Conservation (phyloP, 1,284 basidiomycete genomes). For the Phylloporus gajari region DNA sequence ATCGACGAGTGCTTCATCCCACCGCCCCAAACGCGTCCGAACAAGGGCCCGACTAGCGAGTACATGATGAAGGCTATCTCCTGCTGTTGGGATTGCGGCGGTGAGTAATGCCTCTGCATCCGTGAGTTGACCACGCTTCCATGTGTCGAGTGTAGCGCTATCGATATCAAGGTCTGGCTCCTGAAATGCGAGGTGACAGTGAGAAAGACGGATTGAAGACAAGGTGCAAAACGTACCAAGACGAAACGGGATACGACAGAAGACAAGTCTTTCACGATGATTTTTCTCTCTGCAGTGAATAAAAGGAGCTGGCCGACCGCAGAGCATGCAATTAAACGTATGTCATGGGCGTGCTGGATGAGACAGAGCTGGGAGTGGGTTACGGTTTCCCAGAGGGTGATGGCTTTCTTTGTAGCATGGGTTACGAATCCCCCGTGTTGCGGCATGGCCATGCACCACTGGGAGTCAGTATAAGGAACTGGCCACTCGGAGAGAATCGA, state of each 20-base stretch:
- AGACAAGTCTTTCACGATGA: conserved; percentile 1
- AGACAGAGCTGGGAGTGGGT: not conserved
- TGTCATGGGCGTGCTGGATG: not conserved
- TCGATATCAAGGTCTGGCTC: not conserved
- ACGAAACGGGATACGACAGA: conserved; percentile 8
- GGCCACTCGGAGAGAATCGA: conserved; percentile 9
- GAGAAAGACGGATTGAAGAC: not conserved
- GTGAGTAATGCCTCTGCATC: not conserved
- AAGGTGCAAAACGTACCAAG: conserved; percentile 2
- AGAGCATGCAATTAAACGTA: not conserved
- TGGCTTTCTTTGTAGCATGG: not conserved
- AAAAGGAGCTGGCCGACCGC: not conserved
- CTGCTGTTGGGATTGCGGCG: not conserved
- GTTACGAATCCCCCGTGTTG: conserved; percentile 1
- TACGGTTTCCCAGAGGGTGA: conserved; percentile 6
- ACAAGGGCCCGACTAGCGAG: conserved; percentile 19
- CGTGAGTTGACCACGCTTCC: not conserved
- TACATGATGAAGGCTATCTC: not conserved
- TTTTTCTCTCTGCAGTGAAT: not conserved
- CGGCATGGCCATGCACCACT: not conserved
- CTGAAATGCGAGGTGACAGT: not conserved
- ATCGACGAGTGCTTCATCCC: conserved; percentile 14
- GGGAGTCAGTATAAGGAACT: conserved; percentile 8
- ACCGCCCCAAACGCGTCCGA: not conserved
- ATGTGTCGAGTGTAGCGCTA: not conserved